Conservation (phyloP, 768 basidiomycete species). For the Auriculariales sp. region DNA sequence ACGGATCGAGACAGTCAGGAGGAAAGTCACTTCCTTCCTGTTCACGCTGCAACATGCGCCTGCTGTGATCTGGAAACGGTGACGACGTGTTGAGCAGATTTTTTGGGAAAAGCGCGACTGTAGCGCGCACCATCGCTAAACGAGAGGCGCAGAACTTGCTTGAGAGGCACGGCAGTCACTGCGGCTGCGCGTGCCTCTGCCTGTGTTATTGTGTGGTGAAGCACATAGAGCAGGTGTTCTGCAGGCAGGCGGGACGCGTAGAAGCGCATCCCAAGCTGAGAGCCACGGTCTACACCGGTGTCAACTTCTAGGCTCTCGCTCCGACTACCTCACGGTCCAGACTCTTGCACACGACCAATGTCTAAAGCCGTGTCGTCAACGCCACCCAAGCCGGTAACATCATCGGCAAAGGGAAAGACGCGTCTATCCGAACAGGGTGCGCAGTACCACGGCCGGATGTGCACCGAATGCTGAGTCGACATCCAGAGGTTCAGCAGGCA, state of each 20-base stretch:
- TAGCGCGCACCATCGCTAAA: background rate
- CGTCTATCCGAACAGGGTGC: conserved; percentile 58
- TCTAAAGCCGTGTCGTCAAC: background rate
- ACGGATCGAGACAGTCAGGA: background rate
- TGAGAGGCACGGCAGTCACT: background rate
- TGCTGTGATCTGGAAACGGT: background rate
- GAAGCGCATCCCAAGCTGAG: background rate
- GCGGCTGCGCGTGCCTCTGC: background rate
- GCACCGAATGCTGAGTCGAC: conserved; percentile 22
- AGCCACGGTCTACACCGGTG: background rate
- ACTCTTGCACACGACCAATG: background rate
- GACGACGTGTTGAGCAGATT: background rate
- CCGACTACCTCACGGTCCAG: background rate
- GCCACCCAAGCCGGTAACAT: conserved; percentile 34
- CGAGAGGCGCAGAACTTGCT: background rate
- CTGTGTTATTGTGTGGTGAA: background rate
- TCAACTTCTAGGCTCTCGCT: background rate
- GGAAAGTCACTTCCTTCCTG: background rate
- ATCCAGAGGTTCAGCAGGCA: conserved; percentile 63
- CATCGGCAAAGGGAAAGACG: conserved; percentile 29
- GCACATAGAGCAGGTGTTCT: background rate
- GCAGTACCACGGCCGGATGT: conserved; percentile 13
- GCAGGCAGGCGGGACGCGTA: background rate
- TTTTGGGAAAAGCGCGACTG: background rate
- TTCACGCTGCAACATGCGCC: background rate